Conservation (phyloP, 192 early-diverging fungal species). For the Coemansia sp. region DNA sequence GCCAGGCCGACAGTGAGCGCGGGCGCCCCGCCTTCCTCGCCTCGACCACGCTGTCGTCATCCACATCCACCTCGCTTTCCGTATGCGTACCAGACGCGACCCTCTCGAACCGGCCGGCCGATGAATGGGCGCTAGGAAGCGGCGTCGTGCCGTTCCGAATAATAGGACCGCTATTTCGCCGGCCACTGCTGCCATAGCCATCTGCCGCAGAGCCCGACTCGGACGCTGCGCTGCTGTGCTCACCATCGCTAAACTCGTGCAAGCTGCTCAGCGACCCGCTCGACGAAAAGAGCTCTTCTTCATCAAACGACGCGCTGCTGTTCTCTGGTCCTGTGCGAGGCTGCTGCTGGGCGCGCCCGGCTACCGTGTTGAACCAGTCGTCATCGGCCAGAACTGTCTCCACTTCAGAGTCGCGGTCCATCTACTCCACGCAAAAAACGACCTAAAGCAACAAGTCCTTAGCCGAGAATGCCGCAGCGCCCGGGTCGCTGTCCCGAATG, state of each 20-base stretch:
- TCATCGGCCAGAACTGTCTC: conserved; percentile 40
- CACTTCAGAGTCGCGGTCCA: conserved; percentile 41
- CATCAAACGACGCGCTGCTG: conserved; percentile 20
- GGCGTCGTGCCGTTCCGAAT: conserved; percentile 18
- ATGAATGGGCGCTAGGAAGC: no score
- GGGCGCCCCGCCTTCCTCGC: neutral
- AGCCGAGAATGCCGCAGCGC: no score
- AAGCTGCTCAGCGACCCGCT: conserved; percentile 44
- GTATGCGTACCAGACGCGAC: no score
- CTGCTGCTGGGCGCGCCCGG: no score
- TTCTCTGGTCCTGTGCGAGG: conserved; percentile 3
- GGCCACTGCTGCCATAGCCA: neutral
- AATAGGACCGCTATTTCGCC: conserved; percentile 15
- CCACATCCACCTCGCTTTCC: conserved; percentile 37
- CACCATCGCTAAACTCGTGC: conserved; percentile 41
- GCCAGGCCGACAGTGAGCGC: conserved; percentile 5
- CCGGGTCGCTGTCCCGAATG: no score
- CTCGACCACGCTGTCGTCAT: neutral
- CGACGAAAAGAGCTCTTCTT: conserved; percentile 40
- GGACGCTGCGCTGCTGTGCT: neutral
- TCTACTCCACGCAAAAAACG: conserved; percentile 4
- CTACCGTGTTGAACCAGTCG: conserved; percentile 21
- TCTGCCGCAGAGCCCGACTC: neutral
- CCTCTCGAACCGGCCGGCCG: no score
- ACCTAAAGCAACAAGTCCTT: no score